phyloP scores from a whole-genome alignment of 352 stramenopile genomes.

The Thalassiosira hispida region DNA sequence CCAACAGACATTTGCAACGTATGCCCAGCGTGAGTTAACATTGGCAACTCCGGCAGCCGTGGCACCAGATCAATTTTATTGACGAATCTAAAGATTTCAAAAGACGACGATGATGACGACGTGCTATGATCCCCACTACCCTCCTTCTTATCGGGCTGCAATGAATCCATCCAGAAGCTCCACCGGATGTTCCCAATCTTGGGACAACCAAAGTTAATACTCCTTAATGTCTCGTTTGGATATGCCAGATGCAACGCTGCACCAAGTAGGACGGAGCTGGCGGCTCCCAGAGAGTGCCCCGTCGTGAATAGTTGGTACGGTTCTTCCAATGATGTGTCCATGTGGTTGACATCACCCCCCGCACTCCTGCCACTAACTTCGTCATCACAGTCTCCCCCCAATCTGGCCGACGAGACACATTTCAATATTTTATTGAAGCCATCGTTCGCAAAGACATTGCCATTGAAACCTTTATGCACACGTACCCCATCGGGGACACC shows the following conservation, averaged over 20 bases:
- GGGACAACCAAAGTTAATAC: conserved; percentile 78
- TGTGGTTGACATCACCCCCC: conserved; percentile 12
- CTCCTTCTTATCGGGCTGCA: conserved; percentile 26
- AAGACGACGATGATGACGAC: conserved; percentile 5
- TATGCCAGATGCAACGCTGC: conserved; percentile 55
- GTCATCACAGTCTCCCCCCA: conserved; percentile 34
- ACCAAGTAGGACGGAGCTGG: conserved; percentile 67
- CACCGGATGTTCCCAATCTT: conserved; percentile 65
- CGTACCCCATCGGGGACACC: conserved; percentile 35
- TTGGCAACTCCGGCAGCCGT: conserved; percentile 60
- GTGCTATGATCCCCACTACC: too few relatives aligned
- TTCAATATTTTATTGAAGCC: conserved; percentile 52
- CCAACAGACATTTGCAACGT: conserved; percentile 71
- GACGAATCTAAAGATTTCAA: conserved; percentile 69
- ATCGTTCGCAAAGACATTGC: conserved; percentile 69
- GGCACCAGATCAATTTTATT: conserved; percentile 78
- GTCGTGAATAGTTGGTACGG: conserved; percentile 57
- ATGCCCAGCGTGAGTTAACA: conserved; percentile 78
- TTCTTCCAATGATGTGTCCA: neutral
- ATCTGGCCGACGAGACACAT: conserved; percentile 40
- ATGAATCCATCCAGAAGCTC: conserved; percentile 45
- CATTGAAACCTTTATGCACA: conserved; percentile 81
- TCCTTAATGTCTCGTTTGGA: conserved; percentile 49
- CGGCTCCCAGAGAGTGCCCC: conserved; percentile 76
- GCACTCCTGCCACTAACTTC: neutral